These are phyloP conservation scores for Xylaria telfairii DNA, from an alignment of 495 filamentous ascomycete species.

Conservation along the genomic window DNA sequence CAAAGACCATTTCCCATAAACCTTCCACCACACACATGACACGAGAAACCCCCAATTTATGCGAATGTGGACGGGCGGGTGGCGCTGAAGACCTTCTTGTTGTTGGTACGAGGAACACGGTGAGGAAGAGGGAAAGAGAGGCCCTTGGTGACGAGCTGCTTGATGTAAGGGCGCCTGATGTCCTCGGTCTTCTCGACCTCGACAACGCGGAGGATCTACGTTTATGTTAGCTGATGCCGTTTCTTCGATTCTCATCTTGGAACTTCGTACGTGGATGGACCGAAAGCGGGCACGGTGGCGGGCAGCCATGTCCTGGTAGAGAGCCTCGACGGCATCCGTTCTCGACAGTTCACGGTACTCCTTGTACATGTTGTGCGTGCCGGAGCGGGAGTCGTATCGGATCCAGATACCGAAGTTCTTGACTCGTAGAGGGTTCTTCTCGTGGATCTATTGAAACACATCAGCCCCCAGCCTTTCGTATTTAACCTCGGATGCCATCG, in stretches of 20 bases:
- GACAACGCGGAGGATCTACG: slow-evolving; percentile 94
- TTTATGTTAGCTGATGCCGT: slow-evolving; percentile 1
- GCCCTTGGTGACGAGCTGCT: slow-evolving; percentile 92
- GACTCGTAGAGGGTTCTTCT: slow-evolving; percentile 98
- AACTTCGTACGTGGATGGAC: slow-evolving; percentile 88
- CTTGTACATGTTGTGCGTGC: slow-evolving; percentile 99
- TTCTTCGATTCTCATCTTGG: background rate
- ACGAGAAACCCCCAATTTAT: slow-evolving; percentile 48
- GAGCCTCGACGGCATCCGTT: slow-evolving; percentile 89
- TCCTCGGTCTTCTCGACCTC: slow-evolving; percentile 91
- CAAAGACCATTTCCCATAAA: slow-evolving; percentile 57
- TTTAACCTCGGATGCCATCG: no score
- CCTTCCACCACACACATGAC: slow-evolving; percentile 40
- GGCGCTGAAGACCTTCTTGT: slow-evolving; percentile 88
- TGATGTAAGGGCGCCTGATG: slow-evolving; percentile 98
- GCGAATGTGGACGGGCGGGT: slow-evolving; percentile 90
- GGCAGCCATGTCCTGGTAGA: slow-evolving; percentile 99
- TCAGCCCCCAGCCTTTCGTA: slow-evolving; percentile 20
- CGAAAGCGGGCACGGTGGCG: slow-evolving; percentile 97
- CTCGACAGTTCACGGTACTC: slow-evolving; percentile 99
- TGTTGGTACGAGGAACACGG: slow-evolving; percentile 77
- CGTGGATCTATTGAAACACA: slow-evolving; percentile 72
- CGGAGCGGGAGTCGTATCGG: slow-evolving; percentile 99
- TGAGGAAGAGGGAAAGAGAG: slow-evolving; percentile 99
- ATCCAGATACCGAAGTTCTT: slow-evolving; percentile 99